These are phyloP conservation scores for Abortiporus biennis DNA, from an alignment of 1,284 basidiomycete genomes.

Conservation along the genomic window DNA sequence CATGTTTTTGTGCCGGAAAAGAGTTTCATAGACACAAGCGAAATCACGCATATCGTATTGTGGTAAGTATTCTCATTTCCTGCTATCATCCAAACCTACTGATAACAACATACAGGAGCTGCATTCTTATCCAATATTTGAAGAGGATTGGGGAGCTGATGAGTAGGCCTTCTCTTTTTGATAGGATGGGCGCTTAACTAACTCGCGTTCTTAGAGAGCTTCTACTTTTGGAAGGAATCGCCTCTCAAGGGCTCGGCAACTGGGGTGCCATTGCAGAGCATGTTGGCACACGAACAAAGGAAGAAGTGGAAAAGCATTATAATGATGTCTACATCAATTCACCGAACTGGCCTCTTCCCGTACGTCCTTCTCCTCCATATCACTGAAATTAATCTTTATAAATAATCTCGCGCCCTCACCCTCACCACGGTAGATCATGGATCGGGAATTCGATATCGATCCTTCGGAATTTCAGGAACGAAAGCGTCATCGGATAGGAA, in stretches of 20 bases:
- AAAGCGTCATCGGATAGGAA: conserved; percentile 81
- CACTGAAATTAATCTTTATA: conserved; percentile 4
- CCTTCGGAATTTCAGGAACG: conserved; percentile 80
- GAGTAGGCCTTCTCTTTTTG: conserved; percentile 53
- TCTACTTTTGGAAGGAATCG: conserved; percentile 85
- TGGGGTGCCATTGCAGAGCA: conserved; percentile 98
- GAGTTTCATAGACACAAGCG: conserved; percentile 86
- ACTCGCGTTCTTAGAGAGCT: conserved; percentile 61
- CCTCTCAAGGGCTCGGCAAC: conserved; percentile 89
- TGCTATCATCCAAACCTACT: conserved; percentile 1
- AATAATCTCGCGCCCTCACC: too few relatives aligned
- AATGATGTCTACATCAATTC: conserved; percentile 78
- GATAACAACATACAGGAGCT: conserved; percentile 62
- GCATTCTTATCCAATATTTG: conserved; percentile 94
- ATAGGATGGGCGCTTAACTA: too few relatives aligned
- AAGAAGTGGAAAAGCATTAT: conserved; percentile 94
- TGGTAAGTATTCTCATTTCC: conserved; percentile 47
- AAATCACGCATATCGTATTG: conserved; percentile 89
- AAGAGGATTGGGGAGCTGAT: conserved; percentile 96
- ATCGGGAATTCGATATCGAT: conserved; percentile 66
- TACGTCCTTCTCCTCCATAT: conserved; percentile 28
- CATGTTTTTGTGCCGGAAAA: conserved; percentile 90
- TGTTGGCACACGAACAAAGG: conserved; percentile 90
- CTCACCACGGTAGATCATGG: conserved; percentile 47
- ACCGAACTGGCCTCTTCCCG: conserved; percentile 73